Evolutionary conservation across 805 yeast genomes (phyloP).

Genomic region (Kazachstania bromeliacearum): DNA sequence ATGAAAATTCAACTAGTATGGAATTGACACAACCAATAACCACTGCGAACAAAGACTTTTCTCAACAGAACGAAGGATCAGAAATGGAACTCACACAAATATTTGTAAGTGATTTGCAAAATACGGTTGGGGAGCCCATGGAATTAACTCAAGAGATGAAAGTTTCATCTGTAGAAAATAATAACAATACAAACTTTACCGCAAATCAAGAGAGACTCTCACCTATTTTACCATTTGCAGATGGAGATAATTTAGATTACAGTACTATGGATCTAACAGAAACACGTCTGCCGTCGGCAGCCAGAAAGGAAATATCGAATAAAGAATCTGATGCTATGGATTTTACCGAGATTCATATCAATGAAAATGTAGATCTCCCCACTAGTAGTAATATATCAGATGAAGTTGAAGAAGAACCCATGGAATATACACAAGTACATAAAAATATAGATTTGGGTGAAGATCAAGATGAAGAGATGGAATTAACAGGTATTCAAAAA

Average conservation of each 20-base stretch:
- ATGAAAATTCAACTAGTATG: conserved; percentile 4
- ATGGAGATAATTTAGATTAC: not conserved
- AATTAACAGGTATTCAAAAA: conserved; percentile 7
- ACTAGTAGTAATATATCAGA: not conserved
- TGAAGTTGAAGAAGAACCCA: conserved; percentile 1
- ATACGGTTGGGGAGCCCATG: conserved; percentile 2
- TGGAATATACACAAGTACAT: not conserved
- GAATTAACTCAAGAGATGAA: conserved; percentile 6
- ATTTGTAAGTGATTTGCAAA: not conserved
- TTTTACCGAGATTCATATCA: conserved; percentile 2
- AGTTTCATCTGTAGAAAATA: not conserved
- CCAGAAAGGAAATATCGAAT: not conserved
- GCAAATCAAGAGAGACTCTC: conserved; percentile 5
- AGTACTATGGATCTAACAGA: conserved; percentile 12
- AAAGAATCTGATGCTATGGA: conserved; percentile 1
- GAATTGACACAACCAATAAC: conserved; percentile 8
- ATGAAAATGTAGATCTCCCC: not conserved
- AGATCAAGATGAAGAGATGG: conserved; percentile 5
- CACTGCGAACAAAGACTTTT: not conserved
- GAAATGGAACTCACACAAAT: conserved; percentile 3
- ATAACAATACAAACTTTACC: conserved; percentile 4
- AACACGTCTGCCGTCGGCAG: not conserved
- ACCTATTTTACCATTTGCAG: conserved; percentile 4
- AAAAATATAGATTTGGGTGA: not conserved
- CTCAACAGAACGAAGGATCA: not conserved